phyloP scores from a whole-genome alignment of 306 rosid species.

The Albizia julibrissin region DNA sequence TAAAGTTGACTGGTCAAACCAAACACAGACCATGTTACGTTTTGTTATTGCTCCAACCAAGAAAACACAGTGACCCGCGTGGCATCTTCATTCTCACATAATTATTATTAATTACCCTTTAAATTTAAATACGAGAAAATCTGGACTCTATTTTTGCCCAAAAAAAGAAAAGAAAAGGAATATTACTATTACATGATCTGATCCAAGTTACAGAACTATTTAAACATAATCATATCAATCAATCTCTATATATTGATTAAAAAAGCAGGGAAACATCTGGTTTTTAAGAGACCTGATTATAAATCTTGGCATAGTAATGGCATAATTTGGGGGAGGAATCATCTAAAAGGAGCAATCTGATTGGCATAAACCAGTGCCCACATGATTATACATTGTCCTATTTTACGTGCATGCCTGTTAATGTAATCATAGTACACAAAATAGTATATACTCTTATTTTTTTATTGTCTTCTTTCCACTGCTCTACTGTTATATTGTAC shows the following conservation, averaged over 20 bases:
- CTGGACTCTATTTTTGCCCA: neutral
- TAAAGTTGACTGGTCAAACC: constrained; percentile 53
- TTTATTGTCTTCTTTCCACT: constrained; percentile 24
- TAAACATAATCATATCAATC: neutral
- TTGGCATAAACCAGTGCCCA: constrained; percentile 31
- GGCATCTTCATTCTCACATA: neutral
- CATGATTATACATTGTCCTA: constrained; percentile 34
- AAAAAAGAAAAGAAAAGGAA: neutral
- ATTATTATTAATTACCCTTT: neutral
- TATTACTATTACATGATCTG: neutral
- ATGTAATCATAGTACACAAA: constrained; percentile 26
- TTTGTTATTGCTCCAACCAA: constrained; percentile 24
- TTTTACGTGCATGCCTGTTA: constrained; percentile 28
- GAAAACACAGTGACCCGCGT: neutral
- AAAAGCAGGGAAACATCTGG: neutral
- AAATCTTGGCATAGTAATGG: neutral
- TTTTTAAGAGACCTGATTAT: neutral
- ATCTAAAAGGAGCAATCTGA: constrained; percentile 36
- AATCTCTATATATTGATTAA: neutral
- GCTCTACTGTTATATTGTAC: constrained; percentile 32
- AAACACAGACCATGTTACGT: neutral
- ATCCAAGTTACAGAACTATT: neutral
- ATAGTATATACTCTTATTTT: neutral
- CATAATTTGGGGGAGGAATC: constrained; percentile 25
- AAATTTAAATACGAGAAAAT: neutral